Percentiles rank a stretch among this genome's conserved stretches.
These are phyloP conservation scores for Casaregolazyma suthepensis DNA, from an alignment of 1,139 yeast genomes.

Conservation along the genomic window DNA sequence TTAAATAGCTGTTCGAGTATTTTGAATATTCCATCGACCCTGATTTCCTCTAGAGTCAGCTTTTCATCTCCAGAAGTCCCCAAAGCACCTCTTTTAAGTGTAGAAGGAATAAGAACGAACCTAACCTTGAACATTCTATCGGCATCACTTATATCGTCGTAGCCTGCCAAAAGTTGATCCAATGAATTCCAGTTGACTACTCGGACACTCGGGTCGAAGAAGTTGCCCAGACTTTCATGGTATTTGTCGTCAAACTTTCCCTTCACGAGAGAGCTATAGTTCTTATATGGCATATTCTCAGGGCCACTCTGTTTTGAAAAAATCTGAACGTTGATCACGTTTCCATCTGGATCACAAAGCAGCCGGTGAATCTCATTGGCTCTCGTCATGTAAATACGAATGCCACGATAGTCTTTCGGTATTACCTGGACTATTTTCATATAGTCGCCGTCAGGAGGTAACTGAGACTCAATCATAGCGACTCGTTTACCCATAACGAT, in stretches of 20 bases:
- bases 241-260: conserved; percentile 73
- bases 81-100: conserved; percentile 33
- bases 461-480: conserved; percentile 54
- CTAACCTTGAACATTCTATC: conserved; percentile 65
- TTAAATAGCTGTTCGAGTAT: conserved; percentile 63
- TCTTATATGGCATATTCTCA: conserved; percentile 36
- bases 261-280: conserved; percentile 45
- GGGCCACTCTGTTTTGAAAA: conserved; percentile 35
- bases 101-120: conserved; percentile 73
- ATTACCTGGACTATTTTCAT: conserved; percentile 35
- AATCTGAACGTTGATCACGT: conserved; percentile 64
- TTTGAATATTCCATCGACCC: conserved; percentile 79
- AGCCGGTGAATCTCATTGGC: conserved; percentile 84
- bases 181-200: conserved; percentile 83
- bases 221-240: conserved; percentile 52
- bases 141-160: conserved; percentile 59
- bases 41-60: conserved; percentile 70
- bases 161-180: conserved; percentile 88
- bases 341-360: conserved; percentile 60
- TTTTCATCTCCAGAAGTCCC: conserved; percentile 45
- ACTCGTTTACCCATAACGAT: conserved; percentile 71
- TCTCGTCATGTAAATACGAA: conserved; percentile 64
- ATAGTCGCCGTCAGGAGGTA: conserved; percentile 54
- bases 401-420: conserved; percentile 44
- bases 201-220: conserved; percentile 47